A percentile compares a stretch with the other conserved stretches of the same genome.
These are phyloP conservation scores for Apiospora rasikravindrae DNA, from an alignment of 2,329 filamentous ascomycete genomes.

Conservation along the genomic window DNA sequence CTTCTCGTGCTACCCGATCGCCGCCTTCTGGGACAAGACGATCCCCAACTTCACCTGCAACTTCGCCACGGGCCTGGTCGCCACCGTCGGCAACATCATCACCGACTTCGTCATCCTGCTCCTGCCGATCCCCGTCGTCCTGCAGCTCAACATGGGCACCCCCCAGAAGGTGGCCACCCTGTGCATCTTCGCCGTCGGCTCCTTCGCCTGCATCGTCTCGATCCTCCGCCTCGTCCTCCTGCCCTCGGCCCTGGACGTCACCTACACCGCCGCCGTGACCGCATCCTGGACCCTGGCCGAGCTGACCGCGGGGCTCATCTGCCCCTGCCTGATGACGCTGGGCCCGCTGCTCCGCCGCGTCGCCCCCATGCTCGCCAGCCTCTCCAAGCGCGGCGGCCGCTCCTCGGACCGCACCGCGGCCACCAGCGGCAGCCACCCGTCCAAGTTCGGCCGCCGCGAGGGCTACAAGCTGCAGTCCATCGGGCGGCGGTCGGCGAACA, in stretches of 20 bases:
- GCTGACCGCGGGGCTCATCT: background rate
- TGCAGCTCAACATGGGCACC: background rate
- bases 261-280: background rate
- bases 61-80: background rate
- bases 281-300: constrained; percentile 17
- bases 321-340: constrained; percentile 19
- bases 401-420: background rate
- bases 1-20: background rate
- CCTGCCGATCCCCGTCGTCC: constrained; percentile 13
- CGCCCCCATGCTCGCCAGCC: background rate
- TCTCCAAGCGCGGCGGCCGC: background rate
- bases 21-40: constrained; percentile 13
- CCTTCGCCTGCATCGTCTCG: constrained; percentile 8
- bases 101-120: constrained; percentile 18
- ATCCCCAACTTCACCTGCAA: background rate
- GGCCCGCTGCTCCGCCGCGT: background rate
- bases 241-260: background rate
- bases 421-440: background rate
- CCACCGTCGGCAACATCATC: constrained; percentile 8
- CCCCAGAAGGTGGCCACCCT: background rate
- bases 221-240: constrained; percentile 15
- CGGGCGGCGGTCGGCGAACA: background rate
- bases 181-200: constrained; percentile 16
- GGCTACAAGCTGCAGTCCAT: background rate
- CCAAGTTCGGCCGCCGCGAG: background rate